Conservation (phyloP, 495 filamentous ascomycete species). For the Penicillium steckii region DNA sequence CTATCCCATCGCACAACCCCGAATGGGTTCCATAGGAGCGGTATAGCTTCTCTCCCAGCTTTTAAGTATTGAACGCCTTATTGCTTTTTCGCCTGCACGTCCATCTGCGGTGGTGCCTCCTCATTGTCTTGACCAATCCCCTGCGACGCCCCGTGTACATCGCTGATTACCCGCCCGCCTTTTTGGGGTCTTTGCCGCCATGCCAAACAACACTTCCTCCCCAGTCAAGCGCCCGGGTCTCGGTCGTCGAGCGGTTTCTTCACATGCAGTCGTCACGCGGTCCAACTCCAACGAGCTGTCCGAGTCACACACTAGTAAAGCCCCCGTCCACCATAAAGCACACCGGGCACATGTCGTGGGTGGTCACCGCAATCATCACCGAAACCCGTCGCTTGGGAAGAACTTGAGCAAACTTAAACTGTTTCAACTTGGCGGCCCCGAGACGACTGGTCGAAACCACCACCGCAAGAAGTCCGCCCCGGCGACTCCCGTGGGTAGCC, state of each 20-base stretch:
- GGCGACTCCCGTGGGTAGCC: conserved; percentile 44
- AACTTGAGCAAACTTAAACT: conserved; percentile 43
- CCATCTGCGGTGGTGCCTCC: conserved; percentile 28
- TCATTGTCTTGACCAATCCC: conserved; percentile 30
- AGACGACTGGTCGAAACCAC: conserved; percentile 37
- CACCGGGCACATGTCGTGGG: conserved; percentile 46
- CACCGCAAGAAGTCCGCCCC: conserved; percentile 51
- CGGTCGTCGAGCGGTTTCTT: conserved; percentile 48
- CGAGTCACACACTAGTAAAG: conserved; percentile 34
- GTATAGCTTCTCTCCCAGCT: conserved; percentile 16
- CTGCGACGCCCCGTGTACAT: conserved; percentile 25
- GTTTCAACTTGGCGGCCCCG: conserved; percentile 32
- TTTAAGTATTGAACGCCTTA: conserved; percentile 14
- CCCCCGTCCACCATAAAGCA: conserved; percentile 28
- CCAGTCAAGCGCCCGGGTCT: conserved; percentile 49
- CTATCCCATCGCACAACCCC: conserved; percentile 1
- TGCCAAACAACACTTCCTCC: conserved; percentile 45
- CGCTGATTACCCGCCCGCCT: conserved; percentile 23
- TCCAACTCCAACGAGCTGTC: conserved; percentile 35
- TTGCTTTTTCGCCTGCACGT: conserved; percentile 32
- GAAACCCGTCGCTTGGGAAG: conserved; percentile 44
- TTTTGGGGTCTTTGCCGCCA: conserved; percentile 29
- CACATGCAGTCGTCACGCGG: conserved; percentile 46
- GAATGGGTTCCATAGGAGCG: conserved; percentile 14
- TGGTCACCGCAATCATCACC: conserved; percentile 42